Conservation (phyloP, 2,329 filamentous ascomycete species). For the Monilinia vaccinii-corymbosi region DNA sequence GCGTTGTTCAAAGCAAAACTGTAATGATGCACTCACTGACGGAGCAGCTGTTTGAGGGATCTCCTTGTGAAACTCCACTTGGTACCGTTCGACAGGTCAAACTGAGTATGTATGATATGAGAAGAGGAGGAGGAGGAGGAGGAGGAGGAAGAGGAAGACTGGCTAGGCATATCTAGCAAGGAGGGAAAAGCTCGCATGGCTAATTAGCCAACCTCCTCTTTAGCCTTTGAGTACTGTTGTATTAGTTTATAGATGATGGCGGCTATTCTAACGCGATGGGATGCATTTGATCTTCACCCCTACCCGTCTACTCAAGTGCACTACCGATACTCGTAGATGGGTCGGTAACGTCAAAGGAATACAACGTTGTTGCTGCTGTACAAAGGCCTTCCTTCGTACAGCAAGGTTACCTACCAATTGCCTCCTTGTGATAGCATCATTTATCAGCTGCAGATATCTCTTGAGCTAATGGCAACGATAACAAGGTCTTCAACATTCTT, state of each 20-base stretch:
- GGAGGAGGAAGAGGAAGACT: not conserved
- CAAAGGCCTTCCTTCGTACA: not conserved
- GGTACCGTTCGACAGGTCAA: not conserved
- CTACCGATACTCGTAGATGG: no score
- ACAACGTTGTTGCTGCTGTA: no score
- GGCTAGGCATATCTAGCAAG: not conserved
- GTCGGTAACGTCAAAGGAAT: no score
- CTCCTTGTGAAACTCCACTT: not conserved
- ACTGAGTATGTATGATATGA: not conserved
- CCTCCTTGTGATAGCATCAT: not conserved
- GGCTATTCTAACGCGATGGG: constrained; percentile 8
- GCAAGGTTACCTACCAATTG: no score
- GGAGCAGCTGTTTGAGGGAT: not conserved
- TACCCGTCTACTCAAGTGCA: no score
- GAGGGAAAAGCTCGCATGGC: not conserved
- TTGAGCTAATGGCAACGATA: no score
- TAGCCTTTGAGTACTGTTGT: not conserved
- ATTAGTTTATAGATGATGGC: not conserved
- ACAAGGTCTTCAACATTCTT: not conserved
- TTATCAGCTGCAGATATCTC: no score
- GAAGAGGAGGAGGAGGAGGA: not conserved
- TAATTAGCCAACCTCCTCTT: not conserved
- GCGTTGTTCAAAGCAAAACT: not conserved
- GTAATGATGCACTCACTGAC: not conserved
- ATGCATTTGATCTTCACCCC: not conserved